phyloP scores from a whole-genome alignment of 75 land plant species.

The Selaginella moellendorffii region DNA sequence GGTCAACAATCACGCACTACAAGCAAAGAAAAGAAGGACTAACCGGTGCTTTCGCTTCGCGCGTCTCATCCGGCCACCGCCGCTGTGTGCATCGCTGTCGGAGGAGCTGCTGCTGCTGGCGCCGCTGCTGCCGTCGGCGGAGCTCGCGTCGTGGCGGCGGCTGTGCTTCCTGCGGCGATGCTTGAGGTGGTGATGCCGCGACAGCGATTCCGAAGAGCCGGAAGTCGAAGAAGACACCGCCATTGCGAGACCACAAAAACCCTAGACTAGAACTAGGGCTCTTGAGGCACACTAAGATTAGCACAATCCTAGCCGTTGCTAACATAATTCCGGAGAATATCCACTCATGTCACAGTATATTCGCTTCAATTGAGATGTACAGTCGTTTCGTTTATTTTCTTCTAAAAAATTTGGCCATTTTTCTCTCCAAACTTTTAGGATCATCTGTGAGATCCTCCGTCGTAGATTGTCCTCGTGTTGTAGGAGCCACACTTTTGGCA shows the following conservation, averaged over 20 bases:
- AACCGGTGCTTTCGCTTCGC: background rate
- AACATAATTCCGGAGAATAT: slow-evolving; percentile 7
- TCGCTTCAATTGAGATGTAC: too few relatives aligned
- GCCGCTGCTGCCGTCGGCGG: too few relatives aligned
- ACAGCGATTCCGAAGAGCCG: background rate
- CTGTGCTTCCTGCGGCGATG: slow-evolving; percentile 2
- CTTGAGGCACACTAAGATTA: background rate
- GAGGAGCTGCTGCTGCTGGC: background rate
- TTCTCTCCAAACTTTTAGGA: too few relatives aligned
- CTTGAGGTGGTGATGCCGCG: too few relatives aligned
- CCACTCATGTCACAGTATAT: too few relatives aligned
- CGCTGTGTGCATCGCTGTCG: background rate
- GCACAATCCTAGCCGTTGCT: background rate
- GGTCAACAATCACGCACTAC: too few relatives aligned
- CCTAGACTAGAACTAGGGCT: background rate
- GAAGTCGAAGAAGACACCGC: background rate
- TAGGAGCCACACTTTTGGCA: slow-evolving; percentile 82
- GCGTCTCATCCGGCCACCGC: background rate
- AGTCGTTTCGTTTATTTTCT: too few relatives aligned
- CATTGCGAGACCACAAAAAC: background rate
- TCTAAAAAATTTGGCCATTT: too few relatives aligned
- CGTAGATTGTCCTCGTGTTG: slow-evolving; percentile 67
- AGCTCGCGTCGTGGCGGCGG: background rate
- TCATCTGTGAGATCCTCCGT: slow-evolving; percentile 13
- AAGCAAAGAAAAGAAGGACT: too few relatives aligned